Percentiles rank a stretch among this genome's conserved stretches.
Conservation (phyloP, 805 yeast genomes). For the Sungouiozyma ichnusensis region DNA sequence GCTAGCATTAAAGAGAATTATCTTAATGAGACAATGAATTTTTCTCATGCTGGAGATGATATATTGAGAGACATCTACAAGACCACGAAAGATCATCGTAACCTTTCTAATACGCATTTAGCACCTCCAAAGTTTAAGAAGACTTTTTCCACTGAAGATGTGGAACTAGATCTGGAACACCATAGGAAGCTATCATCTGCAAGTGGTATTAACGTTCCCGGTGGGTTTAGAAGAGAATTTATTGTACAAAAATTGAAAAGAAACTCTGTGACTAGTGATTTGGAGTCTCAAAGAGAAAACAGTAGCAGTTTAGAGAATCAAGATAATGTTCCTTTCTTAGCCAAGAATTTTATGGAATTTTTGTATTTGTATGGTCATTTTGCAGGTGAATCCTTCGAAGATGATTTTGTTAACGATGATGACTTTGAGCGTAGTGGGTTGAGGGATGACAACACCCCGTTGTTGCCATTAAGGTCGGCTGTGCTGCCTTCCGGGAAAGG, state of each 20-base stretch:
- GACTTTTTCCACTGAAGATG: slow-evolving; percentile 21
- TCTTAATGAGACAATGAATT: slow-evolving; percentile 10
- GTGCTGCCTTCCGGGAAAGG: slow-evolving; percentile 34
- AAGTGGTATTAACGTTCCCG: slow-evolving; percentile 63
- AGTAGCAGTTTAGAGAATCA: slow-evolving; percentile 11
- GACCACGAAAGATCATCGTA: slow-evolving; percentile 5
- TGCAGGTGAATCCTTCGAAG: slow-evolving; percentile 75
- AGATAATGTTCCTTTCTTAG: slow-evolving; percentile 38
- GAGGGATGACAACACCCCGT: slow-evolving; percentile 20
- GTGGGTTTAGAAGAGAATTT: slow-evolving; percentile 72
- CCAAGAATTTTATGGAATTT: slow-evolving; percentile 68
- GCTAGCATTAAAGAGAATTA: slow-evolving; percentile 26
- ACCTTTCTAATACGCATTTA: neutral
- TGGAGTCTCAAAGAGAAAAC: slow-evolving; percentile 3
- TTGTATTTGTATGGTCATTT: slow-evolving; percentile 74
- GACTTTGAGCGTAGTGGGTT: slow-evolving; percentile 19
- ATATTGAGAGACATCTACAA: slow-evolving; percentile 30
- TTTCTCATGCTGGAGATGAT: slow-evolving; percentile 27
- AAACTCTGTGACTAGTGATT: neutral
- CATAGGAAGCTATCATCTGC: slow-evolving; percentile 53
- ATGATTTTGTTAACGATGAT: slow-evolving; percentile 40
- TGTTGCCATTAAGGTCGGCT: slow-evolving; percentile 12
- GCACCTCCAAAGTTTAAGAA: slow-evolving; percentile 2
- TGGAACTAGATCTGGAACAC: slow-evolving; percentile 11
- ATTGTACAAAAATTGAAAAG: slow-evolving; percentile 33